Conservation (phyloP, 208 protist genomes). For the Trichomonas tenax region DNA sequence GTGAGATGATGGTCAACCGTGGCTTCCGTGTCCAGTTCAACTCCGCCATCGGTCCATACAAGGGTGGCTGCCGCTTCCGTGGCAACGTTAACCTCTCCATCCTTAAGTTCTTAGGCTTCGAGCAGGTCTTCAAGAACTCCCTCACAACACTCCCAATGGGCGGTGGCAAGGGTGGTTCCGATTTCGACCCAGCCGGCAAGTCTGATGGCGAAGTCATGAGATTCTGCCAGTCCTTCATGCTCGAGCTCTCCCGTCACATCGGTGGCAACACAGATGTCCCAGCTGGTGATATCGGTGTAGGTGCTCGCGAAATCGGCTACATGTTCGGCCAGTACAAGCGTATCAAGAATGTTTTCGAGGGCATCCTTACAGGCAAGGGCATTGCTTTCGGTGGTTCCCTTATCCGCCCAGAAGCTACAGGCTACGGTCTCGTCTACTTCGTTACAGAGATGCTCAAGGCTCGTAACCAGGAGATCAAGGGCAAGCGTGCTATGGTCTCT, state of each 20-base stretch:
- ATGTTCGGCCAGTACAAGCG: constrained; percentile 70
- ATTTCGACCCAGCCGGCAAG: constrained; percentile 75
- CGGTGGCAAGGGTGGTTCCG: constrained; percentile 69
- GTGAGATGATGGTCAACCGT: constrained; percentile 60
- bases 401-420: constrained; percentile 73
- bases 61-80: constrained; percentile 62
- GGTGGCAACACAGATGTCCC: too few relatives aligned
- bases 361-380: constrained; percentile 69
- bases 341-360: constrained; percentile 56
- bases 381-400: constrained; percentile 61
- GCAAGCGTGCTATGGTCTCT: constrained; percentile 58
- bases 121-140: constrained; percentile 80
- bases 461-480: constrained; percentile 41
- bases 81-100: too few relatives aligned
- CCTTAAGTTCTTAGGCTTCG: constrained; percentile 68
- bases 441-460: constrained; percentile 53
- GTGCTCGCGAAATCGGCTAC: constrained; percentile 67
- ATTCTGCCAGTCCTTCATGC: too few relatives aligned
- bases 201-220: too few relatives aligned
- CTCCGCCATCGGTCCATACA: constrained; percentile 70
- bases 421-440: constrained; percentile 73
- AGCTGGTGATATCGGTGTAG: too few relatives aligned
- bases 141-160: constrained; percentile 70
- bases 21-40: constrained; percentile 76
- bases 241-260: too few relatives aligned